These are phyloP conservation scores for Dactylellina cionopaga DNA, from an alignment of 2,329 filamentous ascomycete species.

Conservation along the genomic window DNA sequence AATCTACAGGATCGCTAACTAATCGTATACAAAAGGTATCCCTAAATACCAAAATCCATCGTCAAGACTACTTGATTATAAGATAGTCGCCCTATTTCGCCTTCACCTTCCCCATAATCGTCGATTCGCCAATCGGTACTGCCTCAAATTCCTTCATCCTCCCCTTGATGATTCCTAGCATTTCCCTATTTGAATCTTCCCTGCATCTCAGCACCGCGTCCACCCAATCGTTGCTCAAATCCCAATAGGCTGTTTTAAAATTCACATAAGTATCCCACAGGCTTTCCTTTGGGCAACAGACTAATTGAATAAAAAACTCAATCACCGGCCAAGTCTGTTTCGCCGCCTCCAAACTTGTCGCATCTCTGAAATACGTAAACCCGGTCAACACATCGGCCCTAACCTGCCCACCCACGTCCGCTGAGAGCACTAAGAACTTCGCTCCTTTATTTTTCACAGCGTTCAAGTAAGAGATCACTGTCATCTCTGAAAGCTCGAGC, in stretches of 20 bases:
- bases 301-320: conserved; percentile 80
- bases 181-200: conserved; percentile 91
- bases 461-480: conserved; percentile 81
- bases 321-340: conserved; percentile 94
- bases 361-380: conserved; percentile 84
- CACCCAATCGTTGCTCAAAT: conserved; percentile 93
- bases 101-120: conserved; percentile 83
- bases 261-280: conserved; percentile 80
- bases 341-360: conserved; percentile 78
- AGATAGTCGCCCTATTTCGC: conserved; percentile 69
- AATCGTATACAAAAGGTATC: too few relatives aligned
- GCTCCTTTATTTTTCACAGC: conserved; percentile 88
- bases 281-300: conserved; percentile 76
- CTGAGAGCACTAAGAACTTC: conserved; percentile 76
- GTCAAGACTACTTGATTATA: not conserved
- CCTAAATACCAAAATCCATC: too few relatives aligned
- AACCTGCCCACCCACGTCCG: conserved; percentile 69
- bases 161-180: conserved; percentile 88
- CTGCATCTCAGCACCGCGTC: conserved; percentile 86
- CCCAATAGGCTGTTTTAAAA: conserved; percentile 91
- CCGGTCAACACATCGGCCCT: conserved; percentile 80
- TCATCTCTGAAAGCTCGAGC: conserved; percentile 73
- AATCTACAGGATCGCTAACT: too few relatives aligned
- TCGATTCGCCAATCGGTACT: conserved; percentile 78
- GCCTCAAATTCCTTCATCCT: conserved; percentile 86